Evolutionary conservation across 1,284 basidiomycete species (phyloP).

Genomic region (Exobasidium cylindrosporum): DNA sequence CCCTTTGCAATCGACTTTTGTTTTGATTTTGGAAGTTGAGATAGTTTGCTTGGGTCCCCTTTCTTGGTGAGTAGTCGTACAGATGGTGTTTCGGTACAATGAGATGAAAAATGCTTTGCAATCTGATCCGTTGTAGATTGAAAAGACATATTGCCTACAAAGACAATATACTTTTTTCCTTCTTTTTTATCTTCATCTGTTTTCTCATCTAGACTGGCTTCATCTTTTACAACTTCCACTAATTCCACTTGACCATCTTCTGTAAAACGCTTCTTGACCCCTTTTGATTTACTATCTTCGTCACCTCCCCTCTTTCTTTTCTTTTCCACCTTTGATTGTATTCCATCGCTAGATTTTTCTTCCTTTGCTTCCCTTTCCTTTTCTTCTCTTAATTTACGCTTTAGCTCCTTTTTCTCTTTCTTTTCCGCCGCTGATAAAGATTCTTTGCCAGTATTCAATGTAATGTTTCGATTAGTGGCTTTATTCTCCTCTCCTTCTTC

Average conservation of each 20-base stretch:
- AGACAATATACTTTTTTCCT: conserved; percentile 36
- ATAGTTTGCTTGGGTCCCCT: conserved; percentile 31
- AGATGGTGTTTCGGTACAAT: conserved; percentile 46
- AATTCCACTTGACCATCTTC: conserved; percentile 18
- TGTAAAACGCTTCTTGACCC: conserved; percentile 24
- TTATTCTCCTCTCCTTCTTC: neutral
- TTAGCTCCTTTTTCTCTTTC: conserved; percentile 27
- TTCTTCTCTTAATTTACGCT: conserved; percentile 17
- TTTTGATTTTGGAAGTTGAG: conserved; percentile 42
- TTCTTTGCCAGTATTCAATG: neutral
- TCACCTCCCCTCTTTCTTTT: neutral
- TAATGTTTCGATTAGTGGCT: neutral
- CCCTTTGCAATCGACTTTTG: conserved; percentile 53
- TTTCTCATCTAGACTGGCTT: conserved; percentile 2
- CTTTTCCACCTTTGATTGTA: neutral
- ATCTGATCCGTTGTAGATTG: conserved; percentile 40
- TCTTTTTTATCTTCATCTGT: conserved; percentile 18
- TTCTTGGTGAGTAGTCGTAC: conserved; percentile 50
- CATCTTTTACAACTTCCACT: neutral
- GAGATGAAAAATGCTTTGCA: conserved; percentile 41
- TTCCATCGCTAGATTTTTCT: neutral
- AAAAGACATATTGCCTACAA: conserved; percentile 54
- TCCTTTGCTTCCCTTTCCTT: conserved; percentile 13
- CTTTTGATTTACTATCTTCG: conserved; percentile 19
- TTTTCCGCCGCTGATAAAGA: conserved; percentile 16